Base-by-base conservation (phyloP, 2,329 filamentous ascomycete species). In the Cladosporium sp. region DNA sequence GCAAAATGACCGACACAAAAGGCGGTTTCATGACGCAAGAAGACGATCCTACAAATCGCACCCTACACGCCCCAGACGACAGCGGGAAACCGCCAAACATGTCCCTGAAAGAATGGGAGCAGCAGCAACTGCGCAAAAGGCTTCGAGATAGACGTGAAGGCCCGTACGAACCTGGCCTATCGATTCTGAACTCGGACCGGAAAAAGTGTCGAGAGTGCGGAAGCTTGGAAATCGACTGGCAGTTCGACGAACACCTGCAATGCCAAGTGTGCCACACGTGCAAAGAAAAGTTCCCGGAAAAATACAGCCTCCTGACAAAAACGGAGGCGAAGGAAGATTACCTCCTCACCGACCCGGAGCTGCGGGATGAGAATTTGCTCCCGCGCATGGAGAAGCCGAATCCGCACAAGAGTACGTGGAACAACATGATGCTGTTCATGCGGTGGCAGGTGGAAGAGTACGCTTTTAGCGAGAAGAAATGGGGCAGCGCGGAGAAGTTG, bases 351-450 rank as follows among this genome's bases (percentile, higher is more conserved):
- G 92, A 97, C 62, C 88, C 91, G 30, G 93, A 98, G 67, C 78
- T 98, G n/a, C 85, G 86, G 60, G 93, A 98, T 62, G 79, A 83
- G 51, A 86, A 91, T 13, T 75, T 98, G 1, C 76, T 98, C 0
- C 92, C 92, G 0, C 91, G 94, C 66, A 77, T 98, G 7, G 86
- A 87, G 48, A 84, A 85, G 29, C 92, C 93, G 1, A 98, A 98
- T 61, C 93, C 93, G 0, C 93, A 96, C 71, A 96, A 96, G 67
- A 83, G 86, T 0, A 90, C 91, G 52, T 98, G 90, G 88, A 90
- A 96, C 68, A 89, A 95, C 73, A 98, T 98, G 93, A 95, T 95
- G 85, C 79, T 98, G 2, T 98, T 93, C 66, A 76, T 98, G 18
- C 85, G 93, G 1, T 94, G 83, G 53, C 93, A 98, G 65, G 88